Evolutionary conservation across 306 rosid species (phyloP).

Genomic region (Pyrus pyrifolia): DNA sequence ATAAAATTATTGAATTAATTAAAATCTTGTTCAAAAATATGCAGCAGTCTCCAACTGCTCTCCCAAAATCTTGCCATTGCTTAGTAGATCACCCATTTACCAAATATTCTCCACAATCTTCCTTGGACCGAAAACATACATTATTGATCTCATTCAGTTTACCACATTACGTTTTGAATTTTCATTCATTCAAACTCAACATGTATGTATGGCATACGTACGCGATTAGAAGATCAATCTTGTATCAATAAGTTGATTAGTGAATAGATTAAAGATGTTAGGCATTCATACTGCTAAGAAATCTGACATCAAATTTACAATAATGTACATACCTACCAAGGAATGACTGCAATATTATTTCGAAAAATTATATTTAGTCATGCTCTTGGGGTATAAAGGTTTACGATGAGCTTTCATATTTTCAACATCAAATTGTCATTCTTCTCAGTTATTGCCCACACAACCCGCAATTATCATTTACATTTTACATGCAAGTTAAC

Average conservation of each 20-base stretch:
- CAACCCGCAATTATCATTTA: too few relatives aligned
- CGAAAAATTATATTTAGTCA: neutral
- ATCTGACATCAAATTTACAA: neutral
- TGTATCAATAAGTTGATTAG: neutral
- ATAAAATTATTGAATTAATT: neutral
- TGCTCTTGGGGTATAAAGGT: neutral
- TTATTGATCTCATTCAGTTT: neutral
- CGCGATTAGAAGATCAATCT: neutral
- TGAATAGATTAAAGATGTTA: neutral
- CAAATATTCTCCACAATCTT: slow-evolving; percentile 18
- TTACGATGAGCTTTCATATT: neutral
- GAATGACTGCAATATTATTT: too few relatives aligned
- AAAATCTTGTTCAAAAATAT: neutral
- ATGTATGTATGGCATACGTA: neutral
- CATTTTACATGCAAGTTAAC: too few relatives aligned
- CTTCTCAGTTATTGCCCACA: neutral
- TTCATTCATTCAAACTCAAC: neutral
- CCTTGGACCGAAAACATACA: slow-evolving; percentile 1
- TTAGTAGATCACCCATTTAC: slow-evolving; percentile 32
- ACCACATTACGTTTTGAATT: neutral
- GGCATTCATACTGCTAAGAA: neutral
- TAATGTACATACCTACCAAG: too few relatives aligned
- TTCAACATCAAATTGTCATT: neutral
- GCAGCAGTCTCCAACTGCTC: slow-evolving; percentile 41
- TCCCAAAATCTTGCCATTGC: slow-evolving; percentile 17